Base-by-base conservation (phyloP, 441 rosid genomes). In the Erodium chrysanthum region DNA sequence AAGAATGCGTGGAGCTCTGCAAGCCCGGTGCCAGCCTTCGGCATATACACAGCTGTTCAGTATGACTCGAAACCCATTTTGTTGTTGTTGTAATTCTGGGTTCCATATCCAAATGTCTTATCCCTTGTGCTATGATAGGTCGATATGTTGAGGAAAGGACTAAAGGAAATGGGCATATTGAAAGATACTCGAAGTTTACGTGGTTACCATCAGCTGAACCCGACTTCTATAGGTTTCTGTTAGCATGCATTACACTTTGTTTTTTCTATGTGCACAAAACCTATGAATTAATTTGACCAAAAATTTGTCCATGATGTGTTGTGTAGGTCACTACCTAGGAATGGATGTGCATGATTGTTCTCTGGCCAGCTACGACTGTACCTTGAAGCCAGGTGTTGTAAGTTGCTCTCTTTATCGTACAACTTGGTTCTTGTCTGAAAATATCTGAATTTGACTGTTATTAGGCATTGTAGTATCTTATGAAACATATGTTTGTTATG, bases 271-370 rank as follows among this genome's bases (percentile, higher is more conserved):
- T 42, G 23, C 58, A 59, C 31, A 18, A 3, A 35, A 56, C 11
- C 25, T 37, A 31, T 25, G 68, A 17, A 27, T 18, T 50, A 20
- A 17, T 25, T 33, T 20, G 54, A 35, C 22, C 12, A 9, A 66
- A 63, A n/a, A 61, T 4, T 50, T 65, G n/a, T n/a, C 33, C 21
- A 37, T 37, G 64, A 66, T 52, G 5, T 33, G 40, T 68, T 78
- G 60, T 77, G 63, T 74, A 94, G 99, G 99, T 79, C 99, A 94
- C 78, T 94, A 88, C 80, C 86, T 94, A 14, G 99, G 99, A 73
- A 89, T 94, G 97, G 99, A 94, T 73, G 97, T 94, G 75, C 99
- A 94, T 67, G 99, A 94, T 83, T 84, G 94, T 78, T 86, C 90
- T 68, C 61, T 70, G 68, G 77, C 88, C 71, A 82, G 90, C 78